Evolutionary conservation across 768 basidiomycete species (phyloP), one percentile per base, ranked within the genome.

Genomic region (Rhizopogon sp.): DNA sequence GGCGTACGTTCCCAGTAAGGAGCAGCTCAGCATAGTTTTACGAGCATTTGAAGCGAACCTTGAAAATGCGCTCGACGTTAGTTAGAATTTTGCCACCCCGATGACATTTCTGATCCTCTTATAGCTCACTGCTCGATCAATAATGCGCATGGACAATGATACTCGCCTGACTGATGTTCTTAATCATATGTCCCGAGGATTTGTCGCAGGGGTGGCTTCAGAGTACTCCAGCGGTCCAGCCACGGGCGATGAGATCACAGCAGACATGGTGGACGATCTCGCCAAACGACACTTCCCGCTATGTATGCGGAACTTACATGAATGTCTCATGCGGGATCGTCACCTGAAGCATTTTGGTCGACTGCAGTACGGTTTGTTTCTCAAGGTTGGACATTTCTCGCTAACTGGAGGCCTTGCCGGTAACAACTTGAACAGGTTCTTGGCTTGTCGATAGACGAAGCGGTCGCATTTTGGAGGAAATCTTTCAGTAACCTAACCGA

Each of bases 261-360:
- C 95, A 1, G 96, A 97, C 51, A 95, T 96, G 94, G 78, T 99
- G 1, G 90, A 97, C 63, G 87, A 87, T 33, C 73, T 98, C 29
- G 84, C 94, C 0, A 77, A 74, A 62, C 88, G 87, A 68, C 93
- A 98, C 67, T 98, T 93, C 80, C 97, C 97, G 1, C 75, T 93
- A 61, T 99, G 97, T 68, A 97, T 97, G 94, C 85, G 92, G 49
- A 87, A 86, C 60, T 72, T 97, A 51, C 94, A 98, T 64, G 89
- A 90, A 52, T 83, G 75, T 51, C 72, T 98, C 55, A 78, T 81
- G 58, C 74, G 80, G 59, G 89, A 93, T 67, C 80, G 83, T 49
- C 96, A 98, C 67, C 74, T 99, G 60, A 96, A 95, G 67, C 94
- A 99, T 68, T 90, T 85, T 70, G 96, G 90, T 10, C 78, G 97